These are phyloP conservation scores for Mucor racemosus DNA, from an alignment of 371 early-diverging fungal species.

Conservation along the genomic window DNA sequence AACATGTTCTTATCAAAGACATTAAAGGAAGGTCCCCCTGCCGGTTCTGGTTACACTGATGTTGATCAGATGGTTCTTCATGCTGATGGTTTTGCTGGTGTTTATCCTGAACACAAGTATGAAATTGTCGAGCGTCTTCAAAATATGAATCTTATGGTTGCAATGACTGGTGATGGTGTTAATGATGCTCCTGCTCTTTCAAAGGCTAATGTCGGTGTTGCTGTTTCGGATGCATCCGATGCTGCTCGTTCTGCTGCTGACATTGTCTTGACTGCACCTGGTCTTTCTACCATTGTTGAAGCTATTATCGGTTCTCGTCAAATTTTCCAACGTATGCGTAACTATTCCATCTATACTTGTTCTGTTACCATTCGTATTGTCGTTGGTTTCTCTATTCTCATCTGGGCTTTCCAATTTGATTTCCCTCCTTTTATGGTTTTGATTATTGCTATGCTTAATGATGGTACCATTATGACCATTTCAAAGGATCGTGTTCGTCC, in stretches of 20 bases:
- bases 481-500: constrained; percentile 62
- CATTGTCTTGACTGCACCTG: constrained; percentile 80
- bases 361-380: constrained; percentile 67
- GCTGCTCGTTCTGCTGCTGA: constrained; percentile 79
- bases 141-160: constrained; percentile 77
- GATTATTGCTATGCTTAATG: constrained; percentile 64
- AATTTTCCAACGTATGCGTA: constrained; percentile 76
- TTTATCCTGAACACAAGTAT: constrained; percentile 93
- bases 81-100: constrained; percentile 88
- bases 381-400: constrained; percentile 60
- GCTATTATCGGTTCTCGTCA: constrained; percentile 68
- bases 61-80: constrained; percentile 82
- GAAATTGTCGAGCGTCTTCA: constrained; percentile 92
- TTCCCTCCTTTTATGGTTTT: constrained; percentile 69
- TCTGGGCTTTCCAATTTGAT: constrained; percentile 61
- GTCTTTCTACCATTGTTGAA: constrained; percentile 74
- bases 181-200: constrained; percentile 95
- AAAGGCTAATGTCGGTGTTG: constrained; percentile 83
- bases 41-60: constrained; percentile 72
- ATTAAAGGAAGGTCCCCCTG: constrained; percentile 71
- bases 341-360: constrained; percentile 65
- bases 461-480: constrained; percentile 67
- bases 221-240: constrained; percentile 80
- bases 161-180: constrained; percentile 96
- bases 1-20: constrained; percentile 77